These are phyloP conservation scores for Apiospora pterosperma DNA, from an alignment of 2,329 filamentous ascomycete genomes.

Conservation along the genomic window DNA sequence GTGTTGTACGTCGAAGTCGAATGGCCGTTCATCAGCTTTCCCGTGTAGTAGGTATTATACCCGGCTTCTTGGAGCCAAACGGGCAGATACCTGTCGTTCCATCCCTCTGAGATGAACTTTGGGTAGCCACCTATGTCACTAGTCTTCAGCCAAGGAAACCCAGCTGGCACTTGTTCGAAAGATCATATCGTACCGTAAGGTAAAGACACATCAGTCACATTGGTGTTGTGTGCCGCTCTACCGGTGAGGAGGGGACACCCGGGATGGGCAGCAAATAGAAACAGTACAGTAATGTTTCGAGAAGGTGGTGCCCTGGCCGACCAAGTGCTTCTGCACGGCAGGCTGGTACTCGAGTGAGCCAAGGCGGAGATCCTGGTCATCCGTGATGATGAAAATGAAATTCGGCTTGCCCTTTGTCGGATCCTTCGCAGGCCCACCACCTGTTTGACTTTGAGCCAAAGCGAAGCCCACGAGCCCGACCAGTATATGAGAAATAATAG, in stretches of 20 bases:
- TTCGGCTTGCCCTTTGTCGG: constrained; percentile 34
- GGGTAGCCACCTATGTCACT: constrained; percentile 42
- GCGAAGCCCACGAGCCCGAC: background rate
- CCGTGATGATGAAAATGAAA: constrained; percentile 58
- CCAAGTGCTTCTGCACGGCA: constrained; percentile 45
- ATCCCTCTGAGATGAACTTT: constrained; percentile 49
- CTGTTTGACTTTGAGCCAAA: background rate
- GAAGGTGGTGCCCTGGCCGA: constrained; percentile 50
- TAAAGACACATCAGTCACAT: constrained; percentile 50
- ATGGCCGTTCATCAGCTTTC: constrained; percentile 55
- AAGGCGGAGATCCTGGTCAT: constrained; percentile 58
- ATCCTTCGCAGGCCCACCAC: background rate
- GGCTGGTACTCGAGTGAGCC: constrained; percentile 54
- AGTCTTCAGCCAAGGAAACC: background rate
- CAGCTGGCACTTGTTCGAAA: background rate
- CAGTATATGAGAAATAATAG: background rate
- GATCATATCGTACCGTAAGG: constrained; percentile 44
- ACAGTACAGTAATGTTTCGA: constrained; percentile 55
- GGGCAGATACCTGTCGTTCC: constrained; percentile 53
- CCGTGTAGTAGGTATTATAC: constrained; percentile 57
- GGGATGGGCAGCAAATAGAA: constrained; percentile 54
- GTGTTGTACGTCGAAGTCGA: constrained; percentile 36
- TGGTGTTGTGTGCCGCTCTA: constrained; percentile 59
- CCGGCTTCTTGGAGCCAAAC: constrained; percentile 54
- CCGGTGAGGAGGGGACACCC: constrained; percentile 58